Conservation (phyloP, 805 yeast species). For the Danielia reshetovae region DNA sequence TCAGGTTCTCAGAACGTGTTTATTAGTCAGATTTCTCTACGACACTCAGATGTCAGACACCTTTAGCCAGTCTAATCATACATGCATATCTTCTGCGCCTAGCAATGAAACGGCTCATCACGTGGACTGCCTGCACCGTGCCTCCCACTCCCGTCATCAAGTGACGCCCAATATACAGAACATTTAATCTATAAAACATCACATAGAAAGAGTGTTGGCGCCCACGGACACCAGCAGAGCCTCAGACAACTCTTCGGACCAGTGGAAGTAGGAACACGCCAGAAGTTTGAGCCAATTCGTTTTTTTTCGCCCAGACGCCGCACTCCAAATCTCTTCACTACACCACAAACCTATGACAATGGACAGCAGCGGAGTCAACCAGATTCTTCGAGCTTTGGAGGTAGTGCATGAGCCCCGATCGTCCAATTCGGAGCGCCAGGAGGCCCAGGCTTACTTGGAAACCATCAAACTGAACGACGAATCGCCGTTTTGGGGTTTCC, state of each 20-base stretch:
- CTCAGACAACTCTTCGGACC: constrained; percentile 1
- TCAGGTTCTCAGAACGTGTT: too few relatives aligned
- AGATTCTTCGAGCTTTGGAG: constrained; percentile 74
- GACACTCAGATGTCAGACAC: too few relatives aligned
- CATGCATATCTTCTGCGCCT: too few relatives aligned
- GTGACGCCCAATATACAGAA: too few relatives aligned
- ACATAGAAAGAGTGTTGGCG: too few relatives aligned
- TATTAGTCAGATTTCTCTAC: too few relatives aligned
- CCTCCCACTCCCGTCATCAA: too few relatives aligned
- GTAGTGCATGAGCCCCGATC: constrained; percentile 67
- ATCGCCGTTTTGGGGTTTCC: constrained; percentile 91
- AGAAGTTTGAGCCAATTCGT: constrained; percentile 1
- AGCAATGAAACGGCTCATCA: too few relatives aligned
- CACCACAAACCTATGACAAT: constrained; percentile 43
- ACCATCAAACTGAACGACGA: constrained; percentile 71
- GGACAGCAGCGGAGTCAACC: constrained; percentile 67
- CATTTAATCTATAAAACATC: too few relatives aligned
- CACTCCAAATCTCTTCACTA: neutral
- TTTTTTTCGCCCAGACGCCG: neutral
- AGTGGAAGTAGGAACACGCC: constrained; percentile 7
- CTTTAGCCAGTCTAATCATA: too few relatives aligned
- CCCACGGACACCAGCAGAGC: too few relatives aligned
- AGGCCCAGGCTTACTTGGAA: constrained; percentile 66
- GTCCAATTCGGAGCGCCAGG: constrained; percentile 50
- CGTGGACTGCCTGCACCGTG: too few relatives aligned